These are phyloP conservation scores for Naganishia randhawae DNA, from an alignment of 768 basidiomycete genomes.

Conservation along the genomic window DNA sequence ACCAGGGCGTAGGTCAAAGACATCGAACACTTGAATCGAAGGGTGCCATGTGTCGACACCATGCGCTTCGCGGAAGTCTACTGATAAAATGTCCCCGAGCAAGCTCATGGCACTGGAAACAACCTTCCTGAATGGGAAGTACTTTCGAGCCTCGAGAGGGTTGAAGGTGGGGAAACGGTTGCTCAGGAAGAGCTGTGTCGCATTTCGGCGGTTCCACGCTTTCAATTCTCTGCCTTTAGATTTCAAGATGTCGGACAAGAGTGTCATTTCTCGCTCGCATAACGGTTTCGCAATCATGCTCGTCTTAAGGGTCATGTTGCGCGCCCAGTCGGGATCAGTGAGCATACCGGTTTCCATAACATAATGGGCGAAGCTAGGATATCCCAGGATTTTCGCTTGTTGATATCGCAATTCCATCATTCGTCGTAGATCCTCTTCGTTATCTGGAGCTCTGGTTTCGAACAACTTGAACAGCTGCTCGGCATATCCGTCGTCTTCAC, in stretches of 20 bases:
- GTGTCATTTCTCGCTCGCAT: neutral
- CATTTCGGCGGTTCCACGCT: neutral
- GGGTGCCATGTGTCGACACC: slow-evolving; percentile 5
- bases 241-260: neutral
- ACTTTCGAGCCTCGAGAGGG: neutral
- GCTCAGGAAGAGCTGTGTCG: neutral
- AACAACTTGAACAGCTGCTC: neutral
- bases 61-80: slow-evolving; percentile 1
- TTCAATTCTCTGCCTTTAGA: neutral
- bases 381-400: slow-evolving; percentile 14
- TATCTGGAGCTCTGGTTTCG: neutral
- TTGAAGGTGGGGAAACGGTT: neutral
- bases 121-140: neutral
- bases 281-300: neutral
- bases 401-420: slow-evolving; percentile 1
- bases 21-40: neutral
- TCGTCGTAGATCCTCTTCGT: neutral
- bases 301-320: neutral
- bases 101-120: neutral
- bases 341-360: neutral
- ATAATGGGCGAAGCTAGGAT: neutral
- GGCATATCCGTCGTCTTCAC: neutral
- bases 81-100: neutral
- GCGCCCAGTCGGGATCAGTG: neutral
- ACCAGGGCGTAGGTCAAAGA: neutral